Base-by-base conservation (phyloP, 129 eudicot genomes). In the Chrysanthemum makinoi region DNA sequence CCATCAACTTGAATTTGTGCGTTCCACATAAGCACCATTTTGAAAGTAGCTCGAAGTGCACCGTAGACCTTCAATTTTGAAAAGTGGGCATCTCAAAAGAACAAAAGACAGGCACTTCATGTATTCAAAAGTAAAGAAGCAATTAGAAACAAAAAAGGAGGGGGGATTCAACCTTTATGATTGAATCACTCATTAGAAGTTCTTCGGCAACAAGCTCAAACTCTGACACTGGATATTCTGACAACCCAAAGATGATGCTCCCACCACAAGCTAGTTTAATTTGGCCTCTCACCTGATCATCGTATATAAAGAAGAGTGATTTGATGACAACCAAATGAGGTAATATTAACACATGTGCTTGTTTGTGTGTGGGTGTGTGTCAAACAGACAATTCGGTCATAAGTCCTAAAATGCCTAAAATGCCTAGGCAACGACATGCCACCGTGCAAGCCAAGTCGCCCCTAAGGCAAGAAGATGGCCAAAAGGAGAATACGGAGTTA, bases 181-280 rank as follows among this genome's bases (percentile, higher is more conserved):
- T 71, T 30, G 96, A 89, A 80, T 92, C 88, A 75, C 98, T 92
- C 89, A 92, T 89, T 26, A 89, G 87, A 81, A 92, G 98, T 80
- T 92, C 98, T 79, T 92, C 98, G 2, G 98, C 98, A 65, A 89
- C 91, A 73, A 92, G 85, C 82, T 92, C 98, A 82, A 92, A 92
- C 76, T 92, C 98, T 7, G 98, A 92, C 69, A 88, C 86, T 6
- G 91, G 96, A 66, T 39, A 89, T 54, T 83, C 86, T 5, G 89
- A 83, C 86, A 92, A 80, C 75, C 98, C 98, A 75, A 92, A 89
- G 72, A 77, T 78, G 78, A 92, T 85, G 88, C 90, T 83, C 81
- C 96, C 90, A 77, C 89, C 84, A 65, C 82, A 77, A 67, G 79
- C 88, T 73, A 92, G 76, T 73, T 94, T 86, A 55, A 92, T 92